Evolutionary conservation across 257 asterid species (phyloP).

Genomic region (Nicotiana knightiana): DNA sequence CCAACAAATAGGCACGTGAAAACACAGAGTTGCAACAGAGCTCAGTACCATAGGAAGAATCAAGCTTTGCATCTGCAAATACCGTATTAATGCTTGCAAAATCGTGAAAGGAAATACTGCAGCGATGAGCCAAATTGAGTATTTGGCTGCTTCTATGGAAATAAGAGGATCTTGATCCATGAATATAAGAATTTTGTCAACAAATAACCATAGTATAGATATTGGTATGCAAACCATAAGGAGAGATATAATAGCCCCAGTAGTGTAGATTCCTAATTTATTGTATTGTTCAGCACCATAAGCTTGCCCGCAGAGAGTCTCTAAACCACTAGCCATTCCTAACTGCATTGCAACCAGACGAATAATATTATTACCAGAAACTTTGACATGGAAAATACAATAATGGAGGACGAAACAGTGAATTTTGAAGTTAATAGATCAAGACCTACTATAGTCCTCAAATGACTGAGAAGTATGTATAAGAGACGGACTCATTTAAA

Average conservation of each 20-base stretch:
- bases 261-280: slow-evolving; percentile 12
- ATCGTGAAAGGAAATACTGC: slow-evolving; percentile 12
- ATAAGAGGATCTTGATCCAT: slow-evolving; percentile 19
- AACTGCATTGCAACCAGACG: neutral
- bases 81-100: slow-evolving; percentile 5
- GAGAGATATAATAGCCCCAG: slow-evolving; percentile 11
- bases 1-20: slow-evolving; percentile 20
- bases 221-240: slow-evolving; percentile 17
- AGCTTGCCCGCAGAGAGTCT: slow-evolving; percentile 23
- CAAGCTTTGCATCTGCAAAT: slow-evolving; percentile 18
- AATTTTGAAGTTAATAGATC: too few species aligned
- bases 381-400: neutral
- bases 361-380: neutral
- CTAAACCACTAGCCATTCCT: slow-evolving; percentile 20
- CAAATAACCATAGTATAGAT: slow-evolving; percentile 12
- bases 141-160: slow-evolving; percentile 15
- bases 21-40: slow-evolving; percentile 3
- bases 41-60: slow-evolving; percentile 18
- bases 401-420: too few species aligned
- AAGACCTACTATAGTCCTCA: too few species aligned
- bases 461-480: too few species aligned
- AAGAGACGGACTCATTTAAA: too few species aligned
- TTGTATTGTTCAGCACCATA: slow-evolving; percentile 17
- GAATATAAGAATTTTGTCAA: slow-evolving; percentile 11
- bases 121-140: neutral